Evolutionary conservation across 768 basidiomycete genomes (phyloP).

Genomic region (Serendipita sp.): DNA sequence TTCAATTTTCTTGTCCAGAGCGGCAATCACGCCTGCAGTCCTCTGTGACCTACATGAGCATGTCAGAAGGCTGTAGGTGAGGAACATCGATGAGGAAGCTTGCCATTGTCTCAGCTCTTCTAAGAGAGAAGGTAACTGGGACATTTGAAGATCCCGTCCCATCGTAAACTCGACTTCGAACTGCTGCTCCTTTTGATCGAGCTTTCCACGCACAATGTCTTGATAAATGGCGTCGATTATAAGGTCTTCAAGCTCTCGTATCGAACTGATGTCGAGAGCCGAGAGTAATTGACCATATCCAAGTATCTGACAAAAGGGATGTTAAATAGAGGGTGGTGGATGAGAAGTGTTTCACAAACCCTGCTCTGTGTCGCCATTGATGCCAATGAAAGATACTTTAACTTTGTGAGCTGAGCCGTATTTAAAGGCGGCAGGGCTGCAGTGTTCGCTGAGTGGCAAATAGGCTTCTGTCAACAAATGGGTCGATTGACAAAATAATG

Average conservation of each 20-base stretch:
- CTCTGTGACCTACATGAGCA: not conserved
- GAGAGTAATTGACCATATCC: constrained; percentile 60
- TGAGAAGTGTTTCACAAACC: constrained; percentile 28
- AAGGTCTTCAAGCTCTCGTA: constrained; percentile 87
- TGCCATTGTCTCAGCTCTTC: constrained; percentile 52
- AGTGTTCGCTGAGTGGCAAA: constrained; percentile 38
- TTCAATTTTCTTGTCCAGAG: constrained; percentile 3
- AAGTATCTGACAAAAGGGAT: constrained; percentile 39
- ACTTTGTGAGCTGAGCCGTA: constrained; percentile 59
- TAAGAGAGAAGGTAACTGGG: constrained; percentile 43
- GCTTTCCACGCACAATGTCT: constrained; percentile 73
- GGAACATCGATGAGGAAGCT: constrained; percentile 12
- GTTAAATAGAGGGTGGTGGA: not conserved
- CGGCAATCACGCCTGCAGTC: not conserved
- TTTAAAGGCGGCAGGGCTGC: constrained; percentile 50
- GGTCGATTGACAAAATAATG: not conserved
- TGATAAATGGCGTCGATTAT: constrained; percentile 95
- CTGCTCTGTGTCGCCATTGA: constrained; percentile 62
- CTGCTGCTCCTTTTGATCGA: constrained; percentile 82
- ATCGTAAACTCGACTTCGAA: constrained; percentile 86
- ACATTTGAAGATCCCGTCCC: constrained; percentile 79
- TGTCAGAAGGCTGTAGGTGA: not conserved
- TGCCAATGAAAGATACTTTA: constrained; percentile 86
- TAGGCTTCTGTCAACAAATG: constrained; percentile 1
- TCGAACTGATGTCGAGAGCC: constrained; percentile 54